Base-by-base conservation (phyloP, 1,139 yeast species). In the Yamadazyma spencermartinsiae region DNA sequence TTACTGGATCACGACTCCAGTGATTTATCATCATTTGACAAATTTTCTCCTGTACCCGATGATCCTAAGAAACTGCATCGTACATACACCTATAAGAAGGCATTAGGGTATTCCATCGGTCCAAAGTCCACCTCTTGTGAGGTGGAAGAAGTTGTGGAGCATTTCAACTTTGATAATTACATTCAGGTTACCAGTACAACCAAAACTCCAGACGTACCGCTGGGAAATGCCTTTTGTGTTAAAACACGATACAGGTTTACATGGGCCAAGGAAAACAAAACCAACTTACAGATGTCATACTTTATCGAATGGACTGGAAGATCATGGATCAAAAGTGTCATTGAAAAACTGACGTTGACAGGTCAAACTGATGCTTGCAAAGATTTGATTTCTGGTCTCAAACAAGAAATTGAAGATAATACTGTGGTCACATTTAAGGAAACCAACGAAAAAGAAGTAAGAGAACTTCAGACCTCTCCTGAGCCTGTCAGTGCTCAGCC, bases 191-290 rank as follows among this genome's bases (percentile, higher is more conserved):
- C 63, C 3, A 61, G 73, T 7, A 62, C 61, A 1, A 66, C 79
- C 2, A 57, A 51, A 15, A 78, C 83, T 0, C 84, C 84, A 0
- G 80, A 76, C 48, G 84, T 79, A 4, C 84, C 84, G 0, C 77
- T 76, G 62, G 84, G 84, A 6, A 66, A 63, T 33, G 70, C 75
- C 1, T 79, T 79, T 48, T 61, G 69, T 19, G 80, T 79, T 4
- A 61, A 68, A 37, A 77, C 80, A 6, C 59, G 76, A 32, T 76
- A 70, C 49, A 56, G 71, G 16, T 58, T 76, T 20, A 60, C 68
- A 4, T 78, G 84, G 83, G 76, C 60, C 2, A 61, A 56, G 17
- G 46, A 60, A 15, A 71, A 71, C 41, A 45, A 55, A n/a, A 74
- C 82, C 0, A 56, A 55, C 11, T 50, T 79, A 21, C 58, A 54